Evolutionary conservation across 768 basidiomycete species (phyloP).

Genomic region (Rickenella mellea): DNA sequence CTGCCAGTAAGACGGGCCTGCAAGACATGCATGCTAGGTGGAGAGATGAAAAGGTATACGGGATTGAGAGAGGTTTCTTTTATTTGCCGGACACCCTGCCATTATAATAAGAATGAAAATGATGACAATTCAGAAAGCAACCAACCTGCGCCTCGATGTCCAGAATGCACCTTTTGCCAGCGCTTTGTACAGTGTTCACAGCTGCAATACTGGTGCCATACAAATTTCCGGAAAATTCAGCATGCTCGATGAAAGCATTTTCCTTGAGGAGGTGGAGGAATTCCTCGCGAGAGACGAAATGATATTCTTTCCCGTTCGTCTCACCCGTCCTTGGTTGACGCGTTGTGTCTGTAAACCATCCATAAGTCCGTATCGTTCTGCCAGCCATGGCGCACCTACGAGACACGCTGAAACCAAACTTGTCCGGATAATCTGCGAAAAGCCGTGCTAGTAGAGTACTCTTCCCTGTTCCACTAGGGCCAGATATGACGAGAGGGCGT

Average conservation of each 20-base stretch:
- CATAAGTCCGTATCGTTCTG: neutral
- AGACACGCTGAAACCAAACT: slow-evolving; percentile 89
- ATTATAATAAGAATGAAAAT: slow-evolving; percentile 7
- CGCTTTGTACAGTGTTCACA: slow-evolving; percentile 53
- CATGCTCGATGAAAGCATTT: slow-evolving; percentile 86
- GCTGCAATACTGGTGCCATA: slow-evolving; percentile 89
- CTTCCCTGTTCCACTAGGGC: slow-evolving; percentile 92
- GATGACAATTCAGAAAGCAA: slow-evolving; percentile 8
- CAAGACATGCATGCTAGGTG: slow-evolving; percentile 69
- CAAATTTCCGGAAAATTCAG: slow-evolving; percentile 85
- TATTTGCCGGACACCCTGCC: slow-evolving; percentile 85
- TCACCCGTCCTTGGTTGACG: slow-evolving; percentile 78
- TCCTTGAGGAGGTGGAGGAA: slow-evolving; percentile 64
- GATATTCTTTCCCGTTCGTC: slow-evolving; percentile 72
- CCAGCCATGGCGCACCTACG: slow-evolving; percentile 39
- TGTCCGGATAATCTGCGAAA: slow-evolving; percentile 71
- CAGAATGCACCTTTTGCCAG: slow-evolving; percentile 78
- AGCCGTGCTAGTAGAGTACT: slow-evolving; percentile 80
- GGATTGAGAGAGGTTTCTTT: slow-evolving; percentile 76
- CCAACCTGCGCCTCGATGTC: slow-evolving; percentile 93
- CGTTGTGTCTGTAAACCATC: slow-evolving; percentile 67
- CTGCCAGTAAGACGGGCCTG: slow-evolving; percentile 63
- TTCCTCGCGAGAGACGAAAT: slow-evolving; percentile 64
- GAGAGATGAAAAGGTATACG: slow-evolving; percentile 86
- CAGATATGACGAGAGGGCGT: slow-evolving; percentile 80